Percentiles rank a stretch among this genome's conserved stretches.
phyloP scores from a whole-genome alignment of 768 basidiomycete genomes.

The Boletus pseudo-olivaceus region DNA sequence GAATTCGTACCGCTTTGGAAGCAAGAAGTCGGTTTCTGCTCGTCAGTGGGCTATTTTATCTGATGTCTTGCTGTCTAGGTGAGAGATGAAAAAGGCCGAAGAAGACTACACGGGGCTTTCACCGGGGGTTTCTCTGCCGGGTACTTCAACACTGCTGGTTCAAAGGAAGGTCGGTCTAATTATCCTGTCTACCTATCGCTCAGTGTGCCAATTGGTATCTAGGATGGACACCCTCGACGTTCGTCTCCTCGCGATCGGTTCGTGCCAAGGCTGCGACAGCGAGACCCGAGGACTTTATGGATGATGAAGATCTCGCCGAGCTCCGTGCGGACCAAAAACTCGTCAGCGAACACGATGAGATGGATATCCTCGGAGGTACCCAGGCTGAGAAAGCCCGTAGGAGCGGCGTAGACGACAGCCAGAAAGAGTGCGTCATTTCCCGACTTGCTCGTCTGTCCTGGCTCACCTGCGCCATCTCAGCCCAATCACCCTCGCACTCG shows the following conservation, averaged over 20 bases:
- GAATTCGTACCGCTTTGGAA: conserved; percentile 99
- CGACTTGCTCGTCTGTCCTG: not conserved
- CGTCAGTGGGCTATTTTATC: conserved; percentile 16
- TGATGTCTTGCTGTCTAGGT: conserved; percentile 47
- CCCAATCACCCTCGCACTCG: conserved; percentile 58
- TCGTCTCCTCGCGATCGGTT: conserved; percentile 82
- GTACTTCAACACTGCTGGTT: conserved; percentile 94
- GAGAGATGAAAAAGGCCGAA: conserved; percentile 87
- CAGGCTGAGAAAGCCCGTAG: conserved; percentile 40
- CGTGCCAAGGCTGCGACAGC: conserved; percentile 56
- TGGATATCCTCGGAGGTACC: conserved; percentile 61
- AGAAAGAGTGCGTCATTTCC: conserved; percentile 32
- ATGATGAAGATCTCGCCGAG: conserved; percentile 93
- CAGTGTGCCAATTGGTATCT: not conserved
- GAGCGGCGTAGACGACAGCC: conserved; percentile 38
- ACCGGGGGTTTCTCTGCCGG: conserved; percentile 98
- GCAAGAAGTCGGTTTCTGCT: conserved; percentile 70
- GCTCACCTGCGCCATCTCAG: conserved; percentile 35
- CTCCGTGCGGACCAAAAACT: conserved; percentile 68
- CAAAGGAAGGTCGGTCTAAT: conserved; percentile 74
- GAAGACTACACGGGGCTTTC: conserved; percentile 96
- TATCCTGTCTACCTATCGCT: not conserved
- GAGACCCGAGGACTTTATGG: conserved; percentile 96
- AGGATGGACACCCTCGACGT: conserved; percentile 96
- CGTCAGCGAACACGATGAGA: conserved; percentile 77